These are phyloP conservation scores for Syzygium aqueum DNA, from an alignment of 345 rosid species.

Conservation along the genomic window DNA sequence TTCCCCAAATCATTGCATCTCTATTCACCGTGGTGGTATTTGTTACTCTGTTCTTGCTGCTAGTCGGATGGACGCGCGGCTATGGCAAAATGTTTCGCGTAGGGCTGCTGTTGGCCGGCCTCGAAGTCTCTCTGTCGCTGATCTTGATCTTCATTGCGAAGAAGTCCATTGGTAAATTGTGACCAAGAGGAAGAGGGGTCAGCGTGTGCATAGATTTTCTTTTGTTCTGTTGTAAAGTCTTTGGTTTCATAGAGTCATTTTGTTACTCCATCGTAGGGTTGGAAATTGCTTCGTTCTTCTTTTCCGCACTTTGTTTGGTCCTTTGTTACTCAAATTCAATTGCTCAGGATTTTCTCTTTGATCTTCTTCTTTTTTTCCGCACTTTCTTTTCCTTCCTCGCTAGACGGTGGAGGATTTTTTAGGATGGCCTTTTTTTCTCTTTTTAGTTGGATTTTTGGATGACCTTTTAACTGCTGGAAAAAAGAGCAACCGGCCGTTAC, in stretches of 20 bases:
- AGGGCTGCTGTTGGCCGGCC: neutral
- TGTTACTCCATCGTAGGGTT: neutral
- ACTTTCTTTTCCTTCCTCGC: too few species aligned
- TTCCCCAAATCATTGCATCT: neutral
- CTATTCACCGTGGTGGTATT: neutral
- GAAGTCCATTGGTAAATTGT: neutral
- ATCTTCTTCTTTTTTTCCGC: too few species aligned
- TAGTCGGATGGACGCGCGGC: neutral
- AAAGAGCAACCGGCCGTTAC: too few species aligned
- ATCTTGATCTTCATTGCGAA: rapidly evolving
- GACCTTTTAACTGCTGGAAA: too few species aligned
- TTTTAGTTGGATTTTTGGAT: too few species aligned
- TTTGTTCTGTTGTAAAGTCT: neutral
- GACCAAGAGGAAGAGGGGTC: neutral
- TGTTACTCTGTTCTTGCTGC: neutral
- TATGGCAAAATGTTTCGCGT: neutral
- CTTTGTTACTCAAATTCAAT: neutral
- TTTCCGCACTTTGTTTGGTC: neutral
- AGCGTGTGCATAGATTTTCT: neutral
- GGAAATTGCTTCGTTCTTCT: neutral
- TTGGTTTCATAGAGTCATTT: neutral
- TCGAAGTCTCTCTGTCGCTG: neutral
- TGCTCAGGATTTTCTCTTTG: neutral
- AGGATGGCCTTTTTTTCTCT: too few species aligned
- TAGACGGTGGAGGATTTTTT: too few species aligned